Conservation (phyloP, 2,329 filamentous ascomycete species). For the Erysiphe pulchra region DNA sequence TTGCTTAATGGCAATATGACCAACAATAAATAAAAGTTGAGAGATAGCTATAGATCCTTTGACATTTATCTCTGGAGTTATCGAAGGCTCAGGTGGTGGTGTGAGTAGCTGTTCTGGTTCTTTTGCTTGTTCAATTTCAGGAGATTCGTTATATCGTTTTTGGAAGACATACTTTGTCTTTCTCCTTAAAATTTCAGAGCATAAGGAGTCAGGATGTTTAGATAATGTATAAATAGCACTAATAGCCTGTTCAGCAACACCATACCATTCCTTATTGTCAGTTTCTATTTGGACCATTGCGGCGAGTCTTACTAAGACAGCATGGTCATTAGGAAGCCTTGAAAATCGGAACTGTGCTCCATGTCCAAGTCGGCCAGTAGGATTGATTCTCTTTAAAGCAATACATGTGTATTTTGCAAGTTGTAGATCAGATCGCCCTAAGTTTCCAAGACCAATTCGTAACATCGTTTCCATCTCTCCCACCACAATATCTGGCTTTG, state of each 20-base stretch:
- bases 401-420: constrained; percentile 91
- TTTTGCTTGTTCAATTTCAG: constrained; percentile 12
- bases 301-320: constrained; percentile 55
- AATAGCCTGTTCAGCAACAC: constrained; percentile 86
- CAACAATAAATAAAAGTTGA: constrained; percentile 81
- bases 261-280: constrained; percentile 87
- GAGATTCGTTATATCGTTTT: constrained; percentile 7
- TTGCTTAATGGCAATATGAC: constrained; percentile 93
- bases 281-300: constrained; percentile 67
- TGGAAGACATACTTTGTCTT: constrained; percentile 66
- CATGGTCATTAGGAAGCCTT: constrained; percentile 75
- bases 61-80: constrained; percentile 13
- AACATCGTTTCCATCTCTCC: constrained; percentile 91
- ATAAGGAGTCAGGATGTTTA: constrained; percentile 80
- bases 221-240: constrained; percentile 84
- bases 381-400: constrained; percentile 73
- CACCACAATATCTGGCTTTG: constrained; percentile 76
- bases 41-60: constrained; percentile 56
- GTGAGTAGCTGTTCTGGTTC: constrained; percentile 12
- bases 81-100: constrained; percentile 7
- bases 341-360: constrained; percentile 42
- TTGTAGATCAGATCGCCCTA: constrained; percentile 61
- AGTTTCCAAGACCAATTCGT: constrained; percentile 57
- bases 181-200: constrained; percentile 67
- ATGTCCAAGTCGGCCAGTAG: constrained; percentile 54